These are phyloP conservation scores for Aspergillus bertholletiae DNA, from an alignment of 495 filamentous ascomycete species.

Conservation along the genomic window DNA sequence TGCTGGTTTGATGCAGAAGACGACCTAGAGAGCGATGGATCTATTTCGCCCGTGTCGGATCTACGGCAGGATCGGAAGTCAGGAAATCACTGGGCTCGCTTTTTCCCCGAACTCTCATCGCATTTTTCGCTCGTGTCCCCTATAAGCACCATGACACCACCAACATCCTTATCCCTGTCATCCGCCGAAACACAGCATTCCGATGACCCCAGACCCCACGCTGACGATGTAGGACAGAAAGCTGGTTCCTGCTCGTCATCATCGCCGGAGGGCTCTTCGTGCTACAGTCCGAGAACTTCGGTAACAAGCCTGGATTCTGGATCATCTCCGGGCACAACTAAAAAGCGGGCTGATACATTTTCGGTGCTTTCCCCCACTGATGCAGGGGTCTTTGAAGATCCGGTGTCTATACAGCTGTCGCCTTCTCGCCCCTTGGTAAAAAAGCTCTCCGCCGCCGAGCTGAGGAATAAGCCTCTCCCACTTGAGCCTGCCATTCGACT, in stretches of 20 bases:
- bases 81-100: slow-evolving; percentile 23
- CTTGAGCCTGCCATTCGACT: slow-evolving; percentile 34
- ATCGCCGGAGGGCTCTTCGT: slow-evolving; percentile 31
- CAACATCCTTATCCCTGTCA: neutral
- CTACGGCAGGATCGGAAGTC: no score
- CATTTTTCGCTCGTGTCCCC: slow-evolving; percentile 28
- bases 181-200: neutral
- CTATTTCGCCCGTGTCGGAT: slow-evolving; percentile 30
- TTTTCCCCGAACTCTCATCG: slow-evolving; percentile 31
- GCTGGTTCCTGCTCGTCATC: slow-evolving; percentile 21
- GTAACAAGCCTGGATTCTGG: slow-evolving; percentile 25
- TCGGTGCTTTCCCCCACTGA: slow-evolving; percentile 34
- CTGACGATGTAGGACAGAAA: neutral
- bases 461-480: slow-evolving; percentile 48
- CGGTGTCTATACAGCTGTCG: neutral
- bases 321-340: slow-evolving; percentile 1
- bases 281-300: slow-evolving; percentile 34
- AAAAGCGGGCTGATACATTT: slow-evolving; percentile 26
- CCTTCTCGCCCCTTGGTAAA: slow-evolving; percentile 11
- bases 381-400: slow-evolving; percentile 44
- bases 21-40: slow-evolving; percentile 11
- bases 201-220: neutral
- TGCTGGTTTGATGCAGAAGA: slow-evolving; percentile 7
- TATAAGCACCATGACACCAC: neutral
- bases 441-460: slow-evolving; percentile 19